Percentiles rank a stretch among this genome's conserved stretches.
These are phyloP conservation scores for Albugo candida DNA, from an alignment of 352 stramenopile genomes.

Conservation along the genomic window DNA sequence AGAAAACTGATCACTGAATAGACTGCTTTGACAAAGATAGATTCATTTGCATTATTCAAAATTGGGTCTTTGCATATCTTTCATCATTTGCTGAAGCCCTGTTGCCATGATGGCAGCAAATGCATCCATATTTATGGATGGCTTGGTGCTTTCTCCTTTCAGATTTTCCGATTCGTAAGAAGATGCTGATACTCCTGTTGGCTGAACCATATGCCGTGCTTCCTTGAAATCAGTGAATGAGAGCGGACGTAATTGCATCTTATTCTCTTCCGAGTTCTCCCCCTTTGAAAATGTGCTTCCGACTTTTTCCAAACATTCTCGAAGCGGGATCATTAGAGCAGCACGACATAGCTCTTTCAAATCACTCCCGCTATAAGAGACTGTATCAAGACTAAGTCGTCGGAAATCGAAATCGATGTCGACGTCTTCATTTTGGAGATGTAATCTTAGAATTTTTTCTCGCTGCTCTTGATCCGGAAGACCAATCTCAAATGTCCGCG, in stretches of 20 bases:
- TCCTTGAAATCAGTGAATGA: slow-evolving; percentile 74
- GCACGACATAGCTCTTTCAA: slow-evolving; percentile 81
- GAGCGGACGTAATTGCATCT: slow-evolving; percentile 35
- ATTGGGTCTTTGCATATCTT: slow-evolving; percentile 1
- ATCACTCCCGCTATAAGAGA: slow-evolving; percentile 92
- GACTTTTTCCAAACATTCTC: slow-evolving; percentile 59
- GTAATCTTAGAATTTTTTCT: slow-evolving; percentile 86
- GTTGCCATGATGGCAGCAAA: slow-evolving; percentile 68
- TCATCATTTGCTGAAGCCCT: slow-evolving; percentile 72
- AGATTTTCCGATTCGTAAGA: slow-evolving; percentile 48
- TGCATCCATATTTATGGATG: slow-evolving; percentile 44
- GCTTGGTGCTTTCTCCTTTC: slow-evolving; percentile 15
- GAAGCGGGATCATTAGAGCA: slow-evolving; percentile 72
- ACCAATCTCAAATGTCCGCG: slow-evolving; percentile 89
- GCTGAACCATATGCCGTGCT: slow-evolving; percentile 65
- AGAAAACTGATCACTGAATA: no score
- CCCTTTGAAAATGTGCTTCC: slow-evolving; percentile 3
- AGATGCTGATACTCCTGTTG: slow-evolving; percentile 59
- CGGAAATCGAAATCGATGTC: slow-evolving; percentile 55
- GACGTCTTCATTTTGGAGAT: slow-evolving; percentile 79
- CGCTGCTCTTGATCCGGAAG: slow-evolving; percentile 76
- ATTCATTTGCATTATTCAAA: no score
- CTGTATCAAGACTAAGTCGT: slow-evolving; percentile 65
- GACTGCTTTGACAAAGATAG: no score
- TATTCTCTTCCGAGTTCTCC: slow-evolving; percentile 11